Evolutionary conservation across 306 rosid species (phyloP), one percentile per base, ranked within the genome.

Genomic region (Vigna trinervia): DNA sequence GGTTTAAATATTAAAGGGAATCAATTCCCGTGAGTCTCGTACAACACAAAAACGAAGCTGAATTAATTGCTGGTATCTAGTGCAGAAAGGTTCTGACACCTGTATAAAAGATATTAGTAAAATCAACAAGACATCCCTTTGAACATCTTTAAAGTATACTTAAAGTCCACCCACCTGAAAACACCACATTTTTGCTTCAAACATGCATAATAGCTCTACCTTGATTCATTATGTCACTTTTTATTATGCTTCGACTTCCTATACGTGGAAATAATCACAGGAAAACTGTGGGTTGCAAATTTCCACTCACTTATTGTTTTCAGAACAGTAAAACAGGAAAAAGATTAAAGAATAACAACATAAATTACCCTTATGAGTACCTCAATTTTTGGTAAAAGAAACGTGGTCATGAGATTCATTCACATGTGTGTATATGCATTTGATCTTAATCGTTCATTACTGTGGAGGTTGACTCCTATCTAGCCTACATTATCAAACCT

Each of bases 1-100:
- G 66, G 7, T 39, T 78, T 47, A 58, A 85, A 58, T 50, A 75
- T 48, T 58, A 68, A 32, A 48, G 85, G 87, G 87, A 85, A 86
- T 83, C 87, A 80, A 78, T 63, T 71, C 97, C 96, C 98, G 97
- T 91, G 98, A 94, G 78, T 68, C 69, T 72, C 54, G 65, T 57
- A 12, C 69, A 83, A 80, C 77, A 59, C 86, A 81, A 58, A 81
- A 61, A 72, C 50, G 66, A 77, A 52, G 74, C 26, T 56, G 32
- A 63, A 58, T 67, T 69, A 48, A 70, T 77, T 46, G 48, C 12
- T 76, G 77, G 36, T 70, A 46, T 45, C 36, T 59, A 68, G 47
- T 76, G 71, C 72, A 80, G 74, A 84, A 81, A 84, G 62, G 38
- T 68, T 22, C 83, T 76, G 48, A 64, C 60, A 63, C 48, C 10